These are phyloP conservation scores for Corinectria fuckeliana DNA, from an alignment of 2,329 filamentous ascomycete genomes.

Conservation along the genomic window DNA sequence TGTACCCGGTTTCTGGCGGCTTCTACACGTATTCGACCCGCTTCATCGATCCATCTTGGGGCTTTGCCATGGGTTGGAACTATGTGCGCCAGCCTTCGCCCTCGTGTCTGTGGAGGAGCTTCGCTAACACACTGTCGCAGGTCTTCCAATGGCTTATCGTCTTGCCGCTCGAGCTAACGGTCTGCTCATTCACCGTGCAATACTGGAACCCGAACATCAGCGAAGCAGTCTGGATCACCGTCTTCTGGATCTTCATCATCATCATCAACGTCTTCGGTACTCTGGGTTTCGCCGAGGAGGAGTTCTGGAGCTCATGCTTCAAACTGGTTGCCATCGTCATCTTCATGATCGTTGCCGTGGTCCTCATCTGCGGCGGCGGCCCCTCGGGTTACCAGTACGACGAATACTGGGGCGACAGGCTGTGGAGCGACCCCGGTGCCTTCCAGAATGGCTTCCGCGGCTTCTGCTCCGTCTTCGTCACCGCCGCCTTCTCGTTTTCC, in stretches of 20 bases:
- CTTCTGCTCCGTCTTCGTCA: conserved; percentile 73
- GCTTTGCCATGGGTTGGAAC: conserved; percentile 58
- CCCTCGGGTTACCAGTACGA: conserved; percentile 51
- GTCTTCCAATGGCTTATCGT: conserved; percentile 59
- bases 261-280: conserved; percentile 63
- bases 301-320: conserved; percentile 61
- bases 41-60: conserved; percentile 68
- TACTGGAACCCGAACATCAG: conserved; percentile 58
- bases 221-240: conserved; percentile 58
- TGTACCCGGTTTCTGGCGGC: conserved; percentile 67
- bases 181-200: conserved; percentile 56
- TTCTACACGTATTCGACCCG: conserved; percentile 68
- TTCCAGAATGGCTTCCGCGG: conserved; percentile 76
- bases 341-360: conserved; percentile 66
- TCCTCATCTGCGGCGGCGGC: conserved; percentile 65
- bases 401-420: conserved; percentile 51
- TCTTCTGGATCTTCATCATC: conserved; percentile 58
- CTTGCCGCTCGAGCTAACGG: conserved; percentile 58
- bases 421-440: conserved; percentile 47
- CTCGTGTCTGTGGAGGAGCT: accelerated
- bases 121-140: conserved; percentile 9
- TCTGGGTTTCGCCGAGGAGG: conserved; percentile 60
- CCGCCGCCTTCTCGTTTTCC: conserved; percentile 71
- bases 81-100: conserved; percentile 27
- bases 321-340: conserved; percentile 64